These are phyloP conservation scores for Rubia balearica DNA, from an alignment of 305 asterid genomes.

Conservation along the genomic window DNA sequence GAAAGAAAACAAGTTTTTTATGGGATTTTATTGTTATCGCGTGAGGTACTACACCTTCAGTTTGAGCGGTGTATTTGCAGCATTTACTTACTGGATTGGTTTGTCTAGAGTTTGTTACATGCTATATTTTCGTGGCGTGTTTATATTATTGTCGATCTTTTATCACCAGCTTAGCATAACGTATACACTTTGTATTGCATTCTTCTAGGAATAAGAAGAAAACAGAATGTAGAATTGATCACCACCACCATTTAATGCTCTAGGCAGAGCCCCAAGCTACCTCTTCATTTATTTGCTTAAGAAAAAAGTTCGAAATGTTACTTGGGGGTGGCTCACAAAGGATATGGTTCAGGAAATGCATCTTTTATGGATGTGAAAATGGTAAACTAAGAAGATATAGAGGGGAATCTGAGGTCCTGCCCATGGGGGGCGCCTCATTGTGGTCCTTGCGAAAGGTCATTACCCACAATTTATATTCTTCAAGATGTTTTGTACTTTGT, in stretches of 20 bases:
- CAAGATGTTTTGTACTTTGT: background rate
- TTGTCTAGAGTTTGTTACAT: background rate
- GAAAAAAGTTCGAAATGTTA: background rate
- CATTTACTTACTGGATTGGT: background rate
- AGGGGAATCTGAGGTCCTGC: background rate
- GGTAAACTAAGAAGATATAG: background rate
- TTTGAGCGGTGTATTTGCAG: no score
- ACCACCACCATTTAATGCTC: background rate
- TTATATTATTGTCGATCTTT: background rate
- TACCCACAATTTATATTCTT: background rate
- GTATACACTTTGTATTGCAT: background rate
- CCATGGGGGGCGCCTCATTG: background rate
- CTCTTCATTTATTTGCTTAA: background rate
- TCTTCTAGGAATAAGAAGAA: background rate
- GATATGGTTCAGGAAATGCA: conserved; percentile 2
- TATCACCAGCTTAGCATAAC: background rate
- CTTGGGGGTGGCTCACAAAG: background rate
- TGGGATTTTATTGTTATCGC: background rate
- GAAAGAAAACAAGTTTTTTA: background rate
- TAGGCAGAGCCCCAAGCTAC: background rate
- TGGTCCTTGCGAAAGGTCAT: conserved; percentile 7
- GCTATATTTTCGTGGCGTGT: background rate
- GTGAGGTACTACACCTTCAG: background rate
- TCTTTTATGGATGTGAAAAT: background rate
- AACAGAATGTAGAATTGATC: background rate